These are phyloP conservation scores for Pichia sp. DNA, from an alignment of 1,139 yeast species.

Conservation along the genomic window DNA sequence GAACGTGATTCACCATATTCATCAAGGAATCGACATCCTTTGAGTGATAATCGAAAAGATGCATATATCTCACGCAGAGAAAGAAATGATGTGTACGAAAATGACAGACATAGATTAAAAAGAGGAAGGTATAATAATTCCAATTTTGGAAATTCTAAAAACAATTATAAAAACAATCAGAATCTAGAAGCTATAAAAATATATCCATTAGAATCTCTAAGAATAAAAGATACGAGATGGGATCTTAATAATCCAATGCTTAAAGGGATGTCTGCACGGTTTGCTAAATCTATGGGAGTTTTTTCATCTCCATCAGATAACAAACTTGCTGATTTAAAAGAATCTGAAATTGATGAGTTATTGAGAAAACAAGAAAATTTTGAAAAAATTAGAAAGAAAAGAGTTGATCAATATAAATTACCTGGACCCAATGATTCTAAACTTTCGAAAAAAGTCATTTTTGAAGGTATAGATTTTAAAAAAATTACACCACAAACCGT, in stretches of 20 bases:
- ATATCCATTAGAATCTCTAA: slow-evolving; percentile 38
- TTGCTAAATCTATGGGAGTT: slow-evolving; percentile 76
- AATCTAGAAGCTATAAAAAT: slow-evolving; percentile 23
- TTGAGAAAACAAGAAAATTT: slow-evolving; percentile 4
- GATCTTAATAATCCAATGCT: slow-evolving; percentile 70
- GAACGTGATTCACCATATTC: background rate
- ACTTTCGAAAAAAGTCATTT: slow-evolving; percentile 34
- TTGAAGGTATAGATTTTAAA: slow-evolving; percentile 25
- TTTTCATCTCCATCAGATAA: slow-evolving; percentile 54
- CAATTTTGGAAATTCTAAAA: slow-evolving; percentile 1
- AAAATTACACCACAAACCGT: slow-evolving; percentile 19
- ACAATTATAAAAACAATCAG: slow-evolving; percentile 7
- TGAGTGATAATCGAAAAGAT: background rate
- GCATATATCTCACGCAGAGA: slow-evolving; percentile 6
- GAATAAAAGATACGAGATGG: slow-evolving; percentile 50
- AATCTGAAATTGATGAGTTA: slow-evolving; percentile 7
- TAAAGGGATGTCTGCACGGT: slow-evolving; percentile 68
- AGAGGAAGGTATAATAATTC: background rate
- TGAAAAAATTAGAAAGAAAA: background rate
- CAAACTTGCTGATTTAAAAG: slow-evolving; percentile 43
- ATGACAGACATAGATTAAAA: background rate
- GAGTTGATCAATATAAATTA: slow-evolving; percentile 33
- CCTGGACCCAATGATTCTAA: slow-evolving; percentile 50
- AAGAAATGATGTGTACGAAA: slow-evolving; percentile 7
- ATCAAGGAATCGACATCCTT: background rate